phyloP scores from a whole-genome alignment of 306 rosid species.

The Hylodesmum podocarpum region DNA sequence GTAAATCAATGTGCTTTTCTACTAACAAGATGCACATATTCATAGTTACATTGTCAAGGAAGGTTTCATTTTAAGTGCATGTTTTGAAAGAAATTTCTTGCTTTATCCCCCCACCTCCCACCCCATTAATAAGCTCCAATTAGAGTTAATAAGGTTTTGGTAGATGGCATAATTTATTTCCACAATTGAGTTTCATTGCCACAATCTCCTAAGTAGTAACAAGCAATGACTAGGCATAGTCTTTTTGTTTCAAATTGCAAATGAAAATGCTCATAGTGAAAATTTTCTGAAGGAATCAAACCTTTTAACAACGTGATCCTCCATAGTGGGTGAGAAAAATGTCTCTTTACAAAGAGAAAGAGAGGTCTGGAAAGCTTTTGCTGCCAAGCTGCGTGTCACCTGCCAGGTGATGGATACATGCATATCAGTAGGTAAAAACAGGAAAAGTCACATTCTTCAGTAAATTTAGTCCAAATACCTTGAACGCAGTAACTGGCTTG shows the following conservation, averaged over 20 bases:
- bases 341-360: constrained; percentile 87
- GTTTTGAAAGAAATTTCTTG: neutral
- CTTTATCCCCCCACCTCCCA: neutral
- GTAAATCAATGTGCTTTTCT: neutral
- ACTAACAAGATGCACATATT: neutral
- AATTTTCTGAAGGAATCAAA: constrained; percentile 30
- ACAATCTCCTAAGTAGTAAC: neutral
- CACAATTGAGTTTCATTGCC: too few species aligned
- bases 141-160: neutral
- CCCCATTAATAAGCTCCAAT: neutral
- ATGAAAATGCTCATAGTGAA: neutral
- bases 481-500: constrained; percentile 84
- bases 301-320: constrained; percentile 77
- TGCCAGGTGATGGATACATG: constrained; percentile 31
- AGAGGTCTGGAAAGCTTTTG: constrained; percentile 82
- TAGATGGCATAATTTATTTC: constrained; percentile 12
- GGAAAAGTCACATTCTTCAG: constrained; percentile 21
- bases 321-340: constrained; percentile 77
- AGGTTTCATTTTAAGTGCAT: neutral
- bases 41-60: neutral
- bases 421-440: constrained; percentile 22
- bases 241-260: constrained; percentile 22
- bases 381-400: constrained; percentile 91
- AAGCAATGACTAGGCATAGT: neutral
- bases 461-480: constrained; percentile 51